Evolutionary conservation across 495 filamentous ascomycete genomes (phyloP), one percentile per base, ranked within the genome.

Genomic region (Pyrenula aspistea): DNA sequence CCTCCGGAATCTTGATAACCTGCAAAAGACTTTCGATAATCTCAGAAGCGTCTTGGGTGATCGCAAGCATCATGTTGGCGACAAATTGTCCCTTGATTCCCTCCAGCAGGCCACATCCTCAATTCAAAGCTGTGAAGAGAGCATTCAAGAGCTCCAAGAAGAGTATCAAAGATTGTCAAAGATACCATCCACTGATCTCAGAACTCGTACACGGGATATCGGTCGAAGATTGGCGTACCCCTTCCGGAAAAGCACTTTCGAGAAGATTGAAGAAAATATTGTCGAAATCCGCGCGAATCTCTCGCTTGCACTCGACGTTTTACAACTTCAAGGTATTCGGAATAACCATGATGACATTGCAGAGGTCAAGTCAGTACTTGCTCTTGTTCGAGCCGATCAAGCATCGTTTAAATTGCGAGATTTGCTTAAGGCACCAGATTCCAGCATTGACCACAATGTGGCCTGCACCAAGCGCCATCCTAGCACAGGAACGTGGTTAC

Each of bases 231-330:
- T 51, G 1, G 52, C 62, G 10, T 71, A 72, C 59, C 69, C 65
- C 12, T 72, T 72, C 51, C 61, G 64, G 21, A 54, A 60, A 54
- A 67, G 63, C 51, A 71, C 69, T 0, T 57, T 72, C 22, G 55
- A 62, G 49, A 72, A 69, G 53, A 58, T 72, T 10, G 64, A 68
- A 56, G 67, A 69, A 58, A 59, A 66, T 47, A 57, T 72, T 12
- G 24, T 51, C 24, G 65, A 71, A 0, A 64, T 71, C 25, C 60
- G 61, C 10, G 54, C 56, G 12, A 65, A 61, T n/a, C 23, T 72
- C 11, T 62, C 59, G 11, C 55, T 64, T 22, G 69, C 65, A 48
- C 60, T 72, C 1, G 31, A 61, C 24, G 57, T 68, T 10, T 24
- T 72, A 10, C 63, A 71, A 53, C 56, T 68, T 24, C 60, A 63